Percentiles rank a stretch among this genome's conserved stretches.
Evolutionary conservation across 768 basidiomycete genomes (phyloP).

Genomic region (Mycena metata): DNA sequence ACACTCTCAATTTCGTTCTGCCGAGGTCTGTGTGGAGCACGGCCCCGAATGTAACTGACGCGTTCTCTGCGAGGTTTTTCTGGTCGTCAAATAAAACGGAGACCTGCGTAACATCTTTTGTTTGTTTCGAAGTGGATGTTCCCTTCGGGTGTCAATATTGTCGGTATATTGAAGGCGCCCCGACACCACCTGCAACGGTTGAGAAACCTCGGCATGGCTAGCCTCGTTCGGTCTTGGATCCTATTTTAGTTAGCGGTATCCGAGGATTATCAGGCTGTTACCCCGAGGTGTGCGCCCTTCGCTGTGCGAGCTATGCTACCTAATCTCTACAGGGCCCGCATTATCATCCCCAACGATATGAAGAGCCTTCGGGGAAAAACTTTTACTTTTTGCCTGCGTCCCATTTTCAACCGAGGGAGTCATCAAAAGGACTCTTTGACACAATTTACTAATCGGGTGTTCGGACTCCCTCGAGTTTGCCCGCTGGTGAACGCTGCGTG

Average conservation of each 20-base stretch:
- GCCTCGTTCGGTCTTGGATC: background rate
- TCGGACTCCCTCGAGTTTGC: slow-evolving; percentile 32
- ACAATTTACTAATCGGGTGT: slow-evolving; percentile 29
- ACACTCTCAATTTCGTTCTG: slow-evolving; percentile 6
- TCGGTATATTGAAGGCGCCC: background rate
- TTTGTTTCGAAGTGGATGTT: too few species aligned
- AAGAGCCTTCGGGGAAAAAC: background rate
- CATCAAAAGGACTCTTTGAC: background rate
- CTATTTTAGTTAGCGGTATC: slow-evolving; percentile 2
- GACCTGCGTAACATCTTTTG: too few species aligned
- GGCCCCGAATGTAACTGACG: too few species aligned
- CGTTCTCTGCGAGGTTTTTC: too few species aligned
- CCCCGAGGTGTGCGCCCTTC: slow-evolving; percentile 4
- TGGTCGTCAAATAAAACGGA: too few species aligned
- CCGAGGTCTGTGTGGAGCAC: too few species aligned
- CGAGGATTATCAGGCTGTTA: slow-evolving; percentile 35
- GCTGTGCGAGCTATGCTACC: background rate
- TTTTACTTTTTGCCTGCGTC: background rate
- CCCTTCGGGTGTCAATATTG: too few species aligned
- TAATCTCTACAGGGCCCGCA: background rate
- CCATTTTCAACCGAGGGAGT: background rate
- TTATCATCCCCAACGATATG: background rate
- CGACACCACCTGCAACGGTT: background rate
- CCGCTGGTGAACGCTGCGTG: slow-evolving; percentile 3
- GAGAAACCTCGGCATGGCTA: slow-evolving; percentile 24